Percentiles rank a stretch among this genome's conserved stretches.
phyloP scores from a whole-genome alignment of 306 rosid species.

The Hylodesmum podocarpum region DNA sequence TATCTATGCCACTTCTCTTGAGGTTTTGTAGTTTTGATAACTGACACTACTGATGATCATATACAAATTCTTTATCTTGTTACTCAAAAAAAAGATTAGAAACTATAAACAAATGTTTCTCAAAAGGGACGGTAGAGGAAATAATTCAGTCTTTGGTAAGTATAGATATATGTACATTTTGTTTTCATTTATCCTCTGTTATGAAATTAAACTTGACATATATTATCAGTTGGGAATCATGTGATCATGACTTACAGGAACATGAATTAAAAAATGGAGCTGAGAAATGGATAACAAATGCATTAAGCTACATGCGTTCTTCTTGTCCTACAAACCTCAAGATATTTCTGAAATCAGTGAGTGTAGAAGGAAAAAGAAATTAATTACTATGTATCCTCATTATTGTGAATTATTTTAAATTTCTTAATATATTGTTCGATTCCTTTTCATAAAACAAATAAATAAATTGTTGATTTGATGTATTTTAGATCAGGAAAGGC shows the following conservation, averaged over 20 bases:
- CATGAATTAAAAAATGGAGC: slow-evolving; percentile 18
- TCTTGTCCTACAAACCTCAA: slow-evolving; percentile 11
- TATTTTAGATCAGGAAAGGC: no score
- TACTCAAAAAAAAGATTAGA: slow-evolving; percentile 12
- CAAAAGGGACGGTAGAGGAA: slow-evolving; percentile 34
- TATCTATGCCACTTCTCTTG: not conserved
- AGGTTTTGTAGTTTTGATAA: not conserved
- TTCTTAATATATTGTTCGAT: no score
- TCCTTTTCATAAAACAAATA: no score
- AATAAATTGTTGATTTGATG: no score
- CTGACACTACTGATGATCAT: not conserved
- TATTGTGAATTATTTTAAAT: no score
- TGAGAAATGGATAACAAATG: slow-evolving; percentile 23
- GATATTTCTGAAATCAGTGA: slow-evolving; percentile 29
- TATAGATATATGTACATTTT: not conserved
- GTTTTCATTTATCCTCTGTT: not conserved
- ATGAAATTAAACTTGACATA: not conserved
- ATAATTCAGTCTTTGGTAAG: slow-evolving; percentile 35
- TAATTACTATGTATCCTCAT: no score
- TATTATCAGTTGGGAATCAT: not conserved
- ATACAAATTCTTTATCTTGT: not conserved
- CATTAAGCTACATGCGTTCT: slow-evolving; percentile 15
- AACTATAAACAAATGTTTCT: slow-evolving; percentile 33
- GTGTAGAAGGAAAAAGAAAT: no score
- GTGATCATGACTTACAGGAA: slow-evolving; percentile 10